A percentile compares a stretch with the other conserved stretches of the same genome.
Conservation (phyloP, 164 flowering plant genomes). For the Chimonanthus praecox region DNA sequence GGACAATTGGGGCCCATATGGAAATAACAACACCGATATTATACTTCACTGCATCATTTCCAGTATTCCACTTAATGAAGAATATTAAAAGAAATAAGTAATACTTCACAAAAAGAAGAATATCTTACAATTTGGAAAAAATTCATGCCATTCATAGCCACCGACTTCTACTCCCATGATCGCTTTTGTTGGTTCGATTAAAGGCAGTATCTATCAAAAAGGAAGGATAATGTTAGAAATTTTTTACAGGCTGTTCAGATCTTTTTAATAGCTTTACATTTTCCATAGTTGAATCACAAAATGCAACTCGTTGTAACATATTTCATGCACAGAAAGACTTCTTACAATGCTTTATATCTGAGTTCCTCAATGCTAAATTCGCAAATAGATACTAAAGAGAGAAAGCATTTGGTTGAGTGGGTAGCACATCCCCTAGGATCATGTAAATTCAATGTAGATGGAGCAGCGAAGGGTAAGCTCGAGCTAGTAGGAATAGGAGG, state of each 20-base stretch:
- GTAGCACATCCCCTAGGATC: too few relatives aligned
- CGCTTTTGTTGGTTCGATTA: conserved; percentile 68
- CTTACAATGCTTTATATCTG: background rate
- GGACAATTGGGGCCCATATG: conserved; percentile 88
- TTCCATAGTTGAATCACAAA: background rate
- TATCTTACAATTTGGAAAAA: conserved; percentile 74
- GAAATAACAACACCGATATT: conserved; percentile 78
- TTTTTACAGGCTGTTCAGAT: background rate
- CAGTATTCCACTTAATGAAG: conserved; percentile 17
- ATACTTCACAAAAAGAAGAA: conserved; percentile 1
- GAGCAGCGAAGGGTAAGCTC: too few relatives aligned
- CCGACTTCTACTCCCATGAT: conserved; percentile 50
- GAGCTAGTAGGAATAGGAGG: too few relatives aligned
- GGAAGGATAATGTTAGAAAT: conserved; percentile 1
- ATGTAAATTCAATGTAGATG: too few relatives aligned
- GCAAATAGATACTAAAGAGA: background rate
- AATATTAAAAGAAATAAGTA: background rate
- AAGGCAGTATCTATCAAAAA: conserved; percentile 57
- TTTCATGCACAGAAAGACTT: too few relatives aligned
- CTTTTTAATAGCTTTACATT: too few relatives aligned
- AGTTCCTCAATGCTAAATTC: background rate
- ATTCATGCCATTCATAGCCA: conserved; percentile 89
- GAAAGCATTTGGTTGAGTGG: too few relatives aligned
- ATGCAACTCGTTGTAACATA: too few relatives aligned
- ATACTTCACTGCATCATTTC: conserved; percentile 45